phyloP scores from a whole-genome alignment of 2,329 filamentous ascomycete species.

The Sclerotinia spermophila region DNA sequence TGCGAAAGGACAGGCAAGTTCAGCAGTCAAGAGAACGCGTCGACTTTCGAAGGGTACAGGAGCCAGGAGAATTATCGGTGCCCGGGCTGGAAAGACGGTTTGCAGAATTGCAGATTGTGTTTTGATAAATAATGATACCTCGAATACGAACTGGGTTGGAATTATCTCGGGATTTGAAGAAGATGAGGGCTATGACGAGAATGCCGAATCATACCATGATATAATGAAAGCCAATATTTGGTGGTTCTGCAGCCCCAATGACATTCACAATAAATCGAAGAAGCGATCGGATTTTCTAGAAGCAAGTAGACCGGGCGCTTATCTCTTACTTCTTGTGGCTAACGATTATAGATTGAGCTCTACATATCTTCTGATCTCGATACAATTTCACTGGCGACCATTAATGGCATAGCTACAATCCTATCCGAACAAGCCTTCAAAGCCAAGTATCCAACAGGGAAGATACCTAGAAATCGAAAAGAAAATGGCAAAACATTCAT shows the following conservation, averaged over 20 bases:
- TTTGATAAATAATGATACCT: slow-evolving; percentile 80
- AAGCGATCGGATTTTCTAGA: slow-evolving; percentile 76
- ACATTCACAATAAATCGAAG: slow-evolving; percentile 78
- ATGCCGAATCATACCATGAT: slow-evolving; percentile 34
- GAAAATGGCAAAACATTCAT: slow-evolving; percentile 85
- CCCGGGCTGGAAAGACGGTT: slow-evolving; percentile 71
- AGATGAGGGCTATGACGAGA: slow-evolving; percentile 73
- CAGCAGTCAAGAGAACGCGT: slow-evolving; percentile 21
- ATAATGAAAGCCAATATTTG: slow-evolving; percentile 55
- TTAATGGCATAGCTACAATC: slow-evolving; percentile 83
- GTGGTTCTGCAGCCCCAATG: slow-evolving; percentile 89
- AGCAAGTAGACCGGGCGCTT: slow-evolving; percentile 44
- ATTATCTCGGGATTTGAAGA: slow-evolving; percentile 79
- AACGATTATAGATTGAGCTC: slow-evolving; percentile 67
- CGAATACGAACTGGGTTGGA: slow-evolving; percentile 87
- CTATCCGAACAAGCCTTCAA: slow-evolving; percentile 69
- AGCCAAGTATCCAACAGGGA: slow-evolving; percentile 67
- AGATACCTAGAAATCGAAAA: slow-evolving; percentile 66
- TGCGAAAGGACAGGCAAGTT: slow-evolving; percentile 21
- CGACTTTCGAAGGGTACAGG: slow-evolving; percentile 31
- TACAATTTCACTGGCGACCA: slow-evolving; percentile 78
- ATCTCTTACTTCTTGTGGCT: slow-evolving; percentile 10
- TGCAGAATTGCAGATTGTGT: slow-evolving; percentile 81
- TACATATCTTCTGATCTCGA: slow-evolving; percentile 90
- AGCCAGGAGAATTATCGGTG: slow-evolving; percentile 64